Base-by-base conservation (phyloP, 2,329 filamentous ascomycete genomes). In the Clonostachys rhizophaga region DNA sequence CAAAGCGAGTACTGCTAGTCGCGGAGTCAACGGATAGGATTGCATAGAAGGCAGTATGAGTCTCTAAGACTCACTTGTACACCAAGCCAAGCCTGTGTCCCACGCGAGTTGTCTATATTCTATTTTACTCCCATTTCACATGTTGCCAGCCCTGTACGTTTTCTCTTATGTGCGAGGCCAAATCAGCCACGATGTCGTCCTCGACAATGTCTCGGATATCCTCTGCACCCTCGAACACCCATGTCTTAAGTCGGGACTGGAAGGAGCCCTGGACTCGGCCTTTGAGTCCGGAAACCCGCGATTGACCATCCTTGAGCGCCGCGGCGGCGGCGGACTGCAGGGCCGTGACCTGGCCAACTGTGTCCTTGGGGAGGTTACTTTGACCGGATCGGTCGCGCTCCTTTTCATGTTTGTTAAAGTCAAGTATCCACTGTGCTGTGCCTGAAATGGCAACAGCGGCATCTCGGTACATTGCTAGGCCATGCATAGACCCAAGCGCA, bases 371-470 rank as follows among this genome's bases (percentile, higher is more conserved):
- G 10, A 71, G 53, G 11, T 58, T 61, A 42, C 60, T 68, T 50
- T 63, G 64, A 2, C 67, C 67, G 1, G 66, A 70, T 6, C 64
- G 57, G 42, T 70, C 68, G 5, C 65, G 59, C 41, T 68, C 66
- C 49, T 65, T 70, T 46, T 68, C 63, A 6, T 60, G 61, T n/a
- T 69, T 65, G 42, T 66, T 65, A 42, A 64, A 64, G 2, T 51
- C 42, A 3, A 65, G 47, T 4, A 71, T 57, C 62, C 70, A 69
- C 30, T 61, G 57, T 3, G 58, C 53, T 0, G 61, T 50, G 6
- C 60, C 52, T 39, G 58, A 60, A 12, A 61, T 55, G 5, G 68
- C 70, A 3, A 50, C 51, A 0, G 67, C 63, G 1, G 64, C 62
- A 43, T 73, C 70, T 14, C 65, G 66, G 18, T 71, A 58, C 37